Base-by-base conservation (phyloP, 2,329 filamentous ascomycete species). In the Alternaria solani region DNA sequence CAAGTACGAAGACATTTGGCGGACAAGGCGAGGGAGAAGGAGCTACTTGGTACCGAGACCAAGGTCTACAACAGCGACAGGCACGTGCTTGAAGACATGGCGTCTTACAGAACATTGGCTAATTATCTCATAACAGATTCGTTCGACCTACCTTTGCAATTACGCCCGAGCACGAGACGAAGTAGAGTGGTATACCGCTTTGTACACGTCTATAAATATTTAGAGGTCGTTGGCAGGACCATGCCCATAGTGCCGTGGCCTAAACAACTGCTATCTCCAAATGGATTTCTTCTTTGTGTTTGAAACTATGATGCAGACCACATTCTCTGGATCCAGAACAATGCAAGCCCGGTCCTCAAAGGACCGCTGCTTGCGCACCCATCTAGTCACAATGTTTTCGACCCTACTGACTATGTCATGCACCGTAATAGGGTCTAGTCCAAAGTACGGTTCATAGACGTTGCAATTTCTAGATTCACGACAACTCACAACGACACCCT, bases 31-130 rank as follows among this genome's bases (percentile, higher is more conserved):
- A 87, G 95, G 68, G 95, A 98, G 87, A 93, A 94, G 87, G 90
- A 93, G 81, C 83, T 99, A 67, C 77, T 98, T 71, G 95, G 95
- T 58, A 89, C 89, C 66, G 91, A 94, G 80, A 88, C 87, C 54
- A 92, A 90, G 83, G 86, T 96, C 51, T 99, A 97, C 84, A 87
- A 98, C 83, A 89, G 87, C 69, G 93, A 97, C 77, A 86, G 92
- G 92, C 97, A 84, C 67, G 91, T 79, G 12, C 9, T 4, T 7
- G 8, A 3, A 16, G 20, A 23, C 14, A 16, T 11, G 20, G 12
- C 16, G 6, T 28, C 23, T 5, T 12, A 5, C 26, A 9, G 36
- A 9, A 14, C n/a, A 4, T 28, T 32, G 23, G 47, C 62, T 72
- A 59, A 69, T 51, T 3, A 38, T n/a, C 11, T 44, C 9, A 38